Evolutionary conservation across 164 flowering plant species (phyloP), one percentile per base, ranked within the genome.

Genomic region (Liquidambar formosana): DNA sequence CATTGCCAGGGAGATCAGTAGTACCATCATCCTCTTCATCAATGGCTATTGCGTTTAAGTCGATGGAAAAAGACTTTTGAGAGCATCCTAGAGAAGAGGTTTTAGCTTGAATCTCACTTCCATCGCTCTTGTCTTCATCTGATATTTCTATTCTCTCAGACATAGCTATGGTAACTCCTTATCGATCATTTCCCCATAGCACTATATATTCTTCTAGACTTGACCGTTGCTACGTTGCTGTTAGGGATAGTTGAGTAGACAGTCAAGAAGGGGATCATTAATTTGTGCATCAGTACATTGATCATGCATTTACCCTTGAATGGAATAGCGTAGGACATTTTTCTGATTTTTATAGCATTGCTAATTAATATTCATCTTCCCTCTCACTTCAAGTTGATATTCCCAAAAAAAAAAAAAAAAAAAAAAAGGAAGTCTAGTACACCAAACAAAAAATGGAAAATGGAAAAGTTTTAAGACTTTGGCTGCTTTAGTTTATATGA

Each of bases 41-140:
- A 6, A 44, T 49, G n/a, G 67, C 75, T 12, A 4, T 41, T 48
- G 66, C 52, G 19, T 73, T 73, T 46, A 73, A 63, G 62, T 73
- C 71, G 6, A 73, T 52, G 11, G 57, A 26, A 0, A 52, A 61
- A 53, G 15, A 43, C 22, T 45, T 67, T 52, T 41, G 70, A 67
- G 25, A 56, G 18, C 41, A 52, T 14, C 16, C 13, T 11, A 23
- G 16, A 5, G 69, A 38, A 33, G 52, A 63, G 65, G 64, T 33
- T 23, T 46, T 44, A 46, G 57, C 27, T 62, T 69, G 52, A 69
- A 38, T 52, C 8, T 38, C 51, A 44, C 47, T 63, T 41, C 43
- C 60, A 38, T 62, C 46, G 22, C 68, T 65, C 58, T 65, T 46
- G 5, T 63, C 47, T 26, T 68, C 58, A 48, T 73, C 68, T 10